These are phyloP conservation scores for Aspergillus chevalieri DNA, from an alignment of 2,329 filamentous ascomycete genomes.

Conservation along the genomic window DNA sequence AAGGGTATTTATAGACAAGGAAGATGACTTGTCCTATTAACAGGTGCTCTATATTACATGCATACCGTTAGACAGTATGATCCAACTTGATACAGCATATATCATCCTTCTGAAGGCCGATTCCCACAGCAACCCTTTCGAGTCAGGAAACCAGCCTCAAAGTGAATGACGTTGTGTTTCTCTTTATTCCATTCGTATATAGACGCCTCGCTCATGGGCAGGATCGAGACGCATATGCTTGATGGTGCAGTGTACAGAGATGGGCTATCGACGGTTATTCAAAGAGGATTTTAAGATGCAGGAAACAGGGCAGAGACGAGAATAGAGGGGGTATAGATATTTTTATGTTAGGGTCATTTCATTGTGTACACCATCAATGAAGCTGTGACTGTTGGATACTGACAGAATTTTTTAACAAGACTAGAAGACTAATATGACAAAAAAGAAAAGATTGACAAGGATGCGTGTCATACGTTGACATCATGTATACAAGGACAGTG, in stretches of 20 bases:
- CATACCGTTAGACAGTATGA: too few relatives aligned
- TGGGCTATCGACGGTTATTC: background rate
- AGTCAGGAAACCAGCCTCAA: background rate
- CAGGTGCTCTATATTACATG: too few relatives aligned
- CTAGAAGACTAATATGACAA: background rate
- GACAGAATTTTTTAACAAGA: background rate
- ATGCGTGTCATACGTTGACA: background rate
- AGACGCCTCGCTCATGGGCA: background rate
- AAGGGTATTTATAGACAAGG: too few relatives aligned
- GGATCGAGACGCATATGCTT: constrained; percentile 1
- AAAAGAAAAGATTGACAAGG: background rate
- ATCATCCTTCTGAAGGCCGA: constrained; percentile 2
- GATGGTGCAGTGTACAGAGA: background rate
- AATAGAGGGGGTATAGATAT: too few relatives aligned
- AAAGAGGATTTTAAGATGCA: background rate
- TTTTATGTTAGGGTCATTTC: too few relatives aligned
- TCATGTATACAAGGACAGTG: background rate
- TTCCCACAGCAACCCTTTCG: background rate
- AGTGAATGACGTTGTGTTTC: background rate
- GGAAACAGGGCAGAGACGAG: too few relatives aligned
- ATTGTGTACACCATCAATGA: too few relatives aligned
- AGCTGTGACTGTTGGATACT: too few relatives aligned
- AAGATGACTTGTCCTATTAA: too few relatives aligned
- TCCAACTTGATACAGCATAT: background rate
- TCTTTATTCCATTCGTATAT: background rate